Percentiles rank a stretch among this genome's conserved stretches.
Conservation (phyloP, 495 filamentous ascomycete species). For the Penicillium psychrofluorescens region DNA sequence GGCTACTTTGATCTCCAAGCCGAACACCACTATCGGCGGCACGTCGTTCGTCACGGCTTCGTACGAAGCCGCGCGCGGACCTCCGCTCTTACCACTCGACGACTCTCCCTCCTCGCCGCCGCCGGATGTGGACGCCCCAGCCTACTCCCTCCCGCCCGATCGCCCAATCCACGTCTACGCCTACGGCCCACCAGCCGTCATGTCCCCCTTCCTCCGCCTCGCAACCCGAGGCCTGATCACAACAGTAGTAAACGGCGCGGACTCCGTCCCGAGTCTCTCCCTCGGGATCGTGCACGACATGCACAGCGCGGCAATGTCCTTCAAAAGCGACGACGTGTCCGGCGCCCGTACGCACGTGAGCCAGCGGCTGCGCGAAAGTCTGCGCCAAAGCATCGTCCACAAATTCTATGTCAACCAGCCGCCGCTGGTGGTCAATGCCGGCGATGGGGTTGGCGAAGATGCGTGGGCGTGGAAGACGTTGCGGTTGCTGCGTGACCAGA, state of each 20-base stretch:
- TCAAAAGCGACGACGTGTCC: conserved; percentile 57
- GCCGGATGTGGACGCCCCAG: neutral
- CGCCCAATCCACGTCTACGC: conserved; percentile 73
- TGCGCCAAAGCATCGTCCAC: conserved; percentile 41
- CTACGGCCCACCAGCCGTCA: conserved; percentile 66
- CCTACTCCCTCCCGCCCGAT: conserved; percentile 52
- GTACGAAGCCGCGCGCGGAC: conserved; percentile 23
- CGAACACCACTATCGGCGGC: conserved; percentile 39
- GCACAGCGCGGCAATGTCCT: conserved; percentile 60
- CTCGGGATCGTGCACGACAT: conserved; percentile 71
- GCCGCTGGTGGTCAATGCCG: conserved; percentile 34
- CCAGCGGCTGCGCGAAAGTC: conserved; percentile 54
- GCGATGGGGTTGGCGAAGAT: conserved; percentile 51
- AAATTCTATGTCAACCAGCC: conserved; percentile 42
- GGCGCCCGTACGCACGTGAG: conserved; percentile 60
- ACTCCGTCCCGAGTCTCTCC: conserved; percentile 67
- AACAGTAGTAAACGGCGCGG: conserved; percentile 63
- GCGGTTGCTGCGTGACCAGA: conserved; percentile 56
- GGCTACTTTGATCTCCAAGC: conserved; percentile 66
- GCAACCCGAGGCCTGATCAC: conserved; percentile 72
- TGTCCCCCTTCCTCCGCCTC: conserved; percentile 64
- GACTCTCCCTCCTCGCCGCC: neutral
- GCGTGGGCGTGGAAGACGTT: conserved; percentile 66
- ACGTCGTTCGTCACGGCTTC: conserved; percentile 49
- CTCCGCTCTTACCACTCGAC: conserved; percentile 31